Conservation (phyloP, 2,329 filamentous ascomycete species). For the Sclerotinia minor region DNA sequence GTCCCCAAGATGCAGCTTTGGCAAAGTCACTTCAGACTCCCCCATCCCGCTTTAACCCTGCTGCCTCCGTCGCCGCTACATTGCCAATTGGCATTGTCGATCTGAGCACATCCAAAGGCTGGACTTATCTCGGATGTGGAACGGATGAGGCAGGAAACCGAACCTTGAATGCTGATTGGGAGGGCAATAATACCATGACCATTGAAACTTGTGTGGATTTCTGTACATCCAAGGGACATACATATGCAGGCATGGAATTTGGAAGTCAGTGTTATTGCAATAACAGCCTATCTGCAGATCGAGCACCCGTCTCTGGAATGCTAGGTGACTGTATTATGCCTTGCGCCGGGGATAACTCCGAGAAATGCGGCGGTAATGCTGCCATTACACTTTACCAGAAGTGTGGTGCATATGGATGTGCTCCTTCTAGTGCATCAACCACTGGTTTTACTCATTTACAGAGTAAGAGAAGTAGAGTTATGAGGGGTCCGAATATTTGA, state of each 20-base stretch:
- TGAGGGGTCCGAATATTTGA: background rate
- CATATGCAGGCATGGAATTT: slow-evolving; percentile 23
- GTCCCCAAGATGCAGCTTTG: slow-evolving; percentile 13
- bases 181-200: slow-evolving; percentile 13
- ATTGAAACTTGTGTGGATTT: slow-evolving; percentile 17
- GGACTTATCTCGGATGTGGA: slow-evolving; percentile 24
- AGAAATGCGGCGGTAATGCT: slow-evolving; percentile 21
- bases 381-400: slow-evolving; percentile 23
- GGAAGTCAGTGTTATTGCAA: slow-evolving; percentile 23
- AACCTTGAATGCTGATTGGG: slow-evolving; percentile 22
- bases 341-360: slow-evolving; percentile 20
- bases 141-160: slow-evolving; percentile 8
- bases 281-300: slow-evolving; percentile 2
- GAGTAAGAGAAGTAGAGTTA: slow-evolving; percentile 3
- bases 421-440: background rate
- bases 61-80: background rate
- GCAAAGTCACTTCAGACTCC: background rate
- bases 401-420: slow-evolving; percentile 4
- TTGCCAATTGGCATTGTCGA: slow-evolving; percentile 10
- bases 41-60: background rate
- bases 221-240: slow-evolving; percentile 18
- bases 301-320: slow-evolving; percentile 15
- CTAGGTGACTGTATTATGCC: slow-evolving; percentile 17
- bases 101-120: slow-evolving; percentile 17
- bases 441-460: background rate